Conservation (phyloP, 1,284 basidiomycete species). For the Coniophora puteana region DNA sequence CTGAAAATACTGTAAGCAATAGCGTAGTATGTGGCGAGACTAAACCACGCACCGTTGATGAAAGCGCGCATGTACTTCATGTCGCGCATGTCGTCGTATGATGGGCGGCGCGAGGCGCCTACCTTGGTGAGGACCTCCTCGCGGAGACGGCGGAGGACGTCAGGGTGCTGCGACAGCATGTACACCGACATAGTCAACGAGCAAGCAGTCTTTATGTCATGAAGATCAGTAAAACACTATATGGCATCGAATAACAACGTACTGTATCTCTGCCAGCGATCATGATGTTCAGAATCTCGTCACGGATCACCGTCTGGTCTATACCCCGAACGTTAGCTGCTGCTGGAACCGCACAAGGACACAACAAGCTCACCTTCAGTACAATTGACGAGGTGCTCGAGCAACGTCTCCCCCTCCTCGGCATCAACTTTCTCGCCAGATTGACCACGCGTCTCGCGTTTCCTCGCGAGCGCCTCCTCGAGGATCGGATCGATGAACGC, state of each 20-base stretch:
- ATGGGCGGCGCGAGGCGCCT: constrained; percentile 40
- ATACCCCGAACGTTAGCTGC: background rate
- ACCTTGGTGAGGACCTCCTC: constrained; percentile 49
- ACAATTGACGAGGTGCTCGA: constrained; percentile 28
- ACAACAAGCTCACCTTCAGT: constrained; percentile 18
- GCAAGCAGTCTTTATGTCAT: constrained; percentile 41
- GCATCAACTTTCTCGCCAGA: constrained; percentile 9
- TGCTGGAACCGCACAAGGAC: background rate
- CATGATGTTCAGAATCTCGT: constrained; percentile 49
- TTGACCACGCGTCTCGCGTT: constrained; percentile 12
- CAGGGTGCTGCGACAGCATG: constrained; percentile 49
- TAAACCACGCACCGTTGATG: too few species aligned
- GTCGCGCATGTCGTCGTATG: constrained; percentile 48
- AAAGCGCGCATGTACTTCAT: constrained; percentile 60
- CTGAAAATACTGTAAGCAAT: too few species aligned
- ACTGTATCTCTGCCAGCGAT: constrained; percentile 52
- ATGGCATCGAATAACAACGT: constrained; percentile 13
- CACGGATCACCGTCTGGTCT: constrained; percentile 35
- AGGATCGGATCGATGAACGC: constrained; percentile 33
- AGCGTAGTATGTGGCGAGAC: too few species aligned
- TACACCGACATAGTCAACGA: constrained; percentile 53
- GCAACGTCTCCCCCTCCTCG: constrained; percentile 26
- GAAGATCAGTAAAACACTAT: background rate
- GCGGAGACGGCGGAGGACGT: constrained; percentile 43
- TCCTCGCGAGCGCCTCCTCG: constrained; percentile 26